Evolutionary conservation across 768 basidiomycete species (phyloP).

Genomic region (Hirschioporus abietinus): DNA sequence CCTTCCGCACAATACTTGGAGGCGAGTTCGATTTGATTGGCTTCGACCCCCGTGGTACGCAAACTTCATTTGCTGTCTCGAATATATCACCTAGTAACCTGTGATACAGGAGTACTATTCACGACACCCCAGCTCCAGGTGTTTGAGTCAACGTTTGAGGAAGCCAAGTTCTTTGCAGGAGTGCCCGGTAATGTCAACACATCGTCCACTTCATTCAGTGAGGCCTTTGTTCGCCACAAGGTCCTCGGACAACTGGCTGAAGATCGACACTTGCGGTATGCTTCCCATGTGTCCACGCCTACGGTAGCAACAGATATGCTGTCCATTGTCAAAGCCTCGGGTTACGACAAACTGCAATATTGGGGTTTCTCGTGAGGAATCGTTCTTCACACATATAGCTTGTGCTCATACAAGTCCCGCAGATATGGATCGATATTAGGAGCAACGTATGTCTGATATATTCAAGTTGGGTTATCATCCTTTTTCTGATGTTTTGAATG

Average conservation of each 20-base stretch:
- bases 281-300: conserved; percentile 9
- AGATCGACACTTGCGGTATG: neutral
- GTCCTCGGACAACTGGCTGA: neutral
- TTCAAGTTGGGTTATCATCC: neutral
- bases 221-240: neutral
- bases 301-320: conserved; percentile 17
- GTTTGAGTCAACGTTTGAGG: neutral
- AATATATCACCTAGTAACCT: neutral
- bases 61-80: neutral
- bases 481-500: neutral
- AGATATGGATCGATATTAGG: conserved; percentile 14
- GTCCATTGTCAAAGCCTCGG: conserved; percentile 13
- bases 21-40: conserved; percentile 22
- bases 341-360: conserved; percentile 16
- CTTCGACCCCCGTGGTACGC: conserved; percentile 25
- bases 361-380: conserved; percentile 11
- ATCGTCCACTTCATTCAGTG: neutral
- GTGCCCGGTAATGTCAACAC: neutral
- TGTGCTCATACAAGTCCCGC: neutral
- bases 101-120: neutral
- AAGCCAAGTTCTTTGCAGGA: neutral
- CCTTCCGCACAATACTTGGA: conserved; percentile 15
- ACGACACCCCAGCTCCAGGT: neutral
- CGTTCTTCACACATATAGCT: neutral
- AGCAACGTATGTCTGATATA: conserved; percentile 12